phyloP scores from a whole-genome alignment of 768 basidiomycete species.

The Boletus coccyginus region DNA sequence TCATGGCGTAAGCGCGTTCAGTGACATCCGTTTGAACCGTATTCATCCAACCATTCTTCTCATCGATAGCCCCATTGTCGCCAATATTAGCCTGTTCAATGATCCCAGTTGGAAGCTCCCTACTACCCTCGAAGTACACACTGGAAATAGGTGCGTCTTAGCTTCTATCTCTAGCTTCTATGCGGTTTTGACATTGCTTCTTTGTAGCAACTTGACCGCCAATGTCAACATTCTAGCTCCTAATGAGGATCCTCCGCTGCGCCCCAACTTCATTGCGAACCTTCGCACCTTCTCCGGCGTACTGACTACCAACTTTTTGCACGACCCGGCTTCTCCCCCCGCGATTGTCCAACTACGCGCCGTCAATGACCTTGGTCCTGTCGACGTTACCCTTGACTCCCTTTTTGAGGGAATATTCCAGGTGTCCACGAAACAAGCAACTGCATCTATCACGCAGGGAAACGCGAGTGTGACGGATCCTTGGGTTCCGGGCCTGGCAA shows the following conservation, averaged over 20 bases:
- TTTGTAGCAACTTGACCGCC: slow-evolving; percentile 37
- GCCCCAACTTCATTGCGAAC: slow-evolving; percentile 44
- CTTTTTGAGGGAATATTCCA: slow-evolving; percentile 53
- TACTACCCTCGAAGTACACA: slow-evolving; percentile 46
- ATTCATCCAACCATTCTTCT: slow-evolving; percentile 1
- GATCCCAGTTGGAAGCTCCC: slow-evolving; percentile 32
- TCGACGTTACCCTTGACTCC: slow-evolving; percentile 48
- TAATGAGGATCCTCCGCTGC: slow-evolving; percentile 15
- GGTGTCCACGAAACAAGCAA: slow-evolving; percentile 50
- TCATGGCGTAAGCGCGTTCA: slow-evolving; percentile 48
- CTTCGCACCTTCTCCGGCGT: slow-evolving; percentile 58
- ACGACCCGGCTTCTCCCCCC: slow-evolving; percentile 38
- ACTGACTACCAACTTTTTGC: slow-evolving; percentile 41
- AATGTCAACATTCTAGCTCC: slow-evolving; percentile 38
- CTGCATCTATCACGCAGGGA: slow-evolving; percentile 36
- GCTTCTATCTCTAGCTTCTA: background rate
- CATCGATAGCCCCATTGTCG: slow-evolving; percentile 43
- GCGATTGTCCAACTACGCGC: slow-evolving; percentile 42
- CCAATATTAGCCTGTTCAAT: slow-evolving; percentile 50
- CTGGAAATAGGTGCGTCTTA: slow-evolving; percentile 38
- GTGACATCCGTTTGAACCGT: background rate
- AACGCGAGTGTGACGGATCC: slow-evolving; percentile 28
- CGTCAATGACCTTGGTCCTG: slow-evolving; percentile 53
- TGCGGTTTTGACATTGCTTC: slow-evolving; percentile 5
- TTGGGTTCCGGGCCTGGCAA: slow-evolving; percentile 21